Evolutionary conservation across 192 early-diverging fungal genomes (phyloP).

Genomic region (Gamsiella multidivaricata): DNA sequence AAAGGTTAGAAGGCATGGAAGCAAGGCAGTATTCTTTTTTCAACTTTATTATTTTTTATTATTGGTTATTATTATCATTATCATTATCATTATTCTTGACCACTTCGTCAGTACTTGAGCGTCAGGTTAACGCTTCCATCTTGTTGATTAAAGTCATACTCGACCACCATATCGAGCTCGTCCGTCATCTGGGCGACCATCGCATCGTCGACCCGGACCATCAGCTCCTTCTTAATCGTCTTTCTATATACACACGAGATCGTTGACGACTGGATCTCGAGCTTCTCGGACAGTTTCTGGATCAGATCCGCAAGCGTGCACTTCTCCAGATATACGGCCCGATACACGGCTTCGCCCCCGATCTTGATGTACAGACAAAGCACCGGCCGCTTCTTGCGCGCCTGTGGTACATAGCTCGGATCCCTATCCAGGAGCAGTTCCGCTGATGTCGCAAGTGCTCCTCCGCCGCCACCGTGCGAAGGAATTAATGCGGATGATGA

Average conservation of each 20-base stretch:
- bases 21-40: constrained; percentile 7
- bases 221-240: constrained; percentile 60
- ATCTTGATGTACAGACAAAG: constrained; percentile 69
- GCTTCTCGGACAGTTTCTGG: constrained; percentile 65
- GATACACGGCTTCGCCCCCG: constrained; percentile 63
- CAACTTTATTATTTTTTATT: not conserved
- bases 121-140: constrained; percentile 58
- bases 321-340: constrained; percentile 76
- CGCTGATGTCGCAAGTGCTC: constrained; percentile 18
- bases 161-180: constrained; percentile 73
- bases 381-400: constrained; percentile 55
- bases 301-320: constrained; percentile 64
- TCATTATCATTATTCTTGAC: too few relatives aligned
- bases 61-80: too few relatives aligned
- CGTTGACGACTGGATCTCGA: constrained; percentile 55
- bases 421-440: constrained; percentile 68
- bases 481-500: not conserved
- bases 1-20: too few relatives aligned
- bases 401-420: constrained; percentile 70
- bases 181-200: constrained; percentile 71
- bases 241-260: constrained; percentile 59
- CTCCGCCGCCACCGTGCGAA: not conserved
- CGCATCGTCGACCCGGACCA: constrained; percentile 68
- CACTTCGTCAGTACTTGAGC: constrained; percentile 59
- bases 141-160: constrained; percentile 46